These are phyloP conservation scores for Rhizopus stolonifer DNA, from an alignment of 371 early-diverging fungal genomes.

Conservation along the genomic window DNA sequence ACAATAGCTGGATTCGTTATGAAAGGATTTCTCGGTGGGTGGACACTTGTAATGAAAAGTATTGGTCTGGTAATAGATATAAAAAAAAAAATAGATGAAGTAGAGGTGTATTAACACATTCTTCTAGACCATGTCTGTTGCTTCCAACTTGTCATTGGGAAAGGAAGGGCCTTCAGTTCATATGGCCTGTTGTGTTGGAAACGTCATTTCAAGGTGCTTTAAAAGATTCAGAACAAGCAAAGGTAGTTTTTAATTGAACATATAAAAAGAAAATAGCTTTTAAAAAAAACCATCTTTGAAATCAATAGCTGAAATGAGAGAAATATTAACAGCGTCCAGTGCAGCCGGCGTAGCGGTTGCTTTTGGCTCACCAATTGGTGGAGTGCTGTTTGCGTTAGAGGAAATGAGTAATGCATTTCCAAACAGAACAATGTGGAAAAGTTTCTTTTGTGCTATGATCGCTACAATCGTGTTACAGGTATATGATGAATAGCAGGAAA, in stretches of 20 bases:
- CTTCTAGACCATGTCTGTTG: slow-evolving; percentile 74
- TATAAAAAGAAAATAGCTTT: neutral
- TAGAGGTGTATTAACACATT: neutral
- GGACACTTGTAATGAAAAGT: slow-evolving; percentile 88
- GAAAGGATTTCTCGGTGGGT: slow-evolving; percentile 82
- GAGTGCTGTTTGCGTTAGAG: slow-evolving; percentile 95
- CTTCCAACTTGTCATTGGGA: slow-evolving; percentile 88
- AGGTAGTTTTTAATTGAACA: slow-evolving; percentile 41
- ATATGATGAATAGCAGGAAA: neutral
- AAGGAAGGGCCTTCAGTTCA: slow-evolving; percentile 97
- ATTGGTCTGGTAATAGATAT: slow-evolving; percentile 64
- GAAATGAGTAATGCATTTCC: slow-evolving; percentile 96
- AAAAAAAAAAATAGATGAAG: neutral
- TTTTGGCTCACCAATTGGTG: slow-evolving; percentile 93
- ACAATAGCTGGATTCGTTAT: slow-evolving; percentile 82
- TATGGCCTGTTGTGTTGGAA: slow-evolving; percentile 89
- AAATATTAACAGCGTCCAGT: slow-evolving; percentile 89
- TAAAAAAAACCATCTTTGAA: no score
- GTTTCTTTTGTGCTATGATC: slow-evolving; percentile 90
- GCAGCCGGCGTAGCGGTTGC: slow-evolving; percentile 95
- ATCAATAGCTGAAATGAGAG: slow-evolving; percentile 79
- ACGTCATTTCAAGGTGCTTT: slow-evolving; percentile 83
- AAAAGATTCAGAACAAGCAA: slow-evolving; percentile 81
- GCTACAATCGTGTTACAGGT: slow-evolving; percentile 89
- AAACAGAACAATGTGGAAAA: slow-evolving; percentile 92